Base-by-base conservation (phyloP, 495 filamentous ascomycete genomes). In the Articulospora tetracladia region DNA sequence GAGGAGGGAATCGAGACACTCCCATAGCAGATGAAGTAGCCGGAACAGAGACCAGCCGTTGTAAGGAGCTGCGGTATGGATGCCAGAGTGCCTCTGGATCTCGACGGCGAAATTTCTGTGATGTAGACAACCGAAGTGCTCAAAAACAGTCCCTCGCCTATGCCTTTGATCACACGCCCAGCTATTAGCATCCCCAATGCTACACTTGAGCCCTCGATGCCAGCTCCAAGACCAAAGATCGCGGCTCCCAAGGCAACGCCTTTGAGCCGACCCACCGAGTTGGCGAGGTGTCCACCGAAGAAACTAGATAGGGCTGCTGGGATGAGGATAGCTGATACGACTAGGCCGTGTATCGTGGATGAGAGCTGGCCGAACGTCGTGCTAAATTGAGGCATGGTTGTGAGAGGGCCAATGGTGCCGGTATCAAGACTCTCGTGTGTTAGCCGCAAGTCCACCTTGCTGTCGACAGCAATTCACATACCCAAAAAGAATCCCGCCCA, bases 21-120 rank as follows among this genome's bases (percentile, higher is more conserved):
- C 23, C 81, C 85, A 61, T 87, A 87, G 60, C 83, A 85, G n/a
- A 74, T 79, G 59, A 88, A 87, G 61, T 81, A 88, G 0, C 85
- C 85, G 0, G 74, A 36, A 8, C 76, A 73, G 3, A 86, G 66
- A 1, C 83, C 84, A 1, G 78, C 36, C 0, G 78, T 78, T 19
- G 77, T 80, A 36, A 83, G 61, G 22, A 85, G 62, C 60, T 87
- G 84, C n/a, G 80, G 79, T 2, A 78, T 70, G 0, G 82, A 79
- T 0, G 80, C 79, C 20, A 88, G 61, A 1, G 76, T 72, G 0
- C 83, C 85, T 50, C 85, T 65, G 4, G 70, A 69, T 3, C 67
- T 71, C 0, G 77, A 71, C 0, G 85, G 85, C 3, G 84, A 80
- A 34, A 87, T 84, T 65, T 88, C 85, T 59, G 80, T 81, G 20